Base-by-base conservation (phyloP, 2,329 filamentous ascomycete genomes). In the Madurella mycetomatis region DNA sequence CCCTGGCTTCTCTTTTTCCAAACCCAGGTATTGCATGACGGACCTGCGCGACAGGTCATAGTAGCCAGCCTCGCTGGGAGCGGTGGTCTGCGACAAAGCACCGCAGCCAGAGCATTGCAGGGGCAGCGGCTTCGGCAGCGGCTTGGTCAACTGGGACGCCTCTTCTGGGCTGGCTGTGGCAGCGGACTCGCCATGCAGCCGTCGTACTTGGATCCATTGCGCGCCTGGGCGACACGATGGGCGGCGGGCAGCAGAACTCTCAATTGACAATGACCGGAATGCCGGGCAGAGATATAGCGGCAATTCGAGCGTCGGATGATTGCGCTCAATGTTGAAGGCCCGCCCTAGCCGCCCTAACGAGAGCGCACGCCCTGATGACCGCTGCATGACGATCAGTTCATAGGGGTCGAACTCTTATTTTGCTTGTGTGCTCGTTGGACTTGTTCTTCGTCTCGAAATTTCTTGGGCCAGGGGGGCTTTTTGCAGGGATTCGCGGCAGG, bases 51-150 rank as follows among this genome's bases (percentile, higher is more conserved):
- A 67, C 30, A 79, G 53, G 54, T 80, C 73, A 64, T 77, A 87
- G 67, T 80, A 85, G 4, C 85, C 87, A 5, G 85, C 72, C 55
- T 78, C 71, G 30, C 76, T 67, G 1, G 78, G 67, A 16, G 79
- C 68, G 0, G 67, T 66, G 0, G 76, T 82, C 66, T 88, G 85
- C 44, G 82, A 75, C 61, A 85, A 75, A 13, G 84, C 84, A 43
- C 85, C 85, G 65, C 85, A 88, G 37, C 85, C 85, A 12, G 76
- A 75, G 62, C 85, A 88, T 59, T 79, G 81, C 11, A 75, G 62
- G 0, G 85, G 84, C 1, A 87, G 70, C 16, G 61, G 53, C 43
- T 43, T 62, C 9, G 31, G 15, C 2, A 58, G 48, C n/a, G 49
- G 51, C 32, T 47, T 51, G 8, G 25, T 34, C 25, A 34, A 12